Evolutionary conservation across 805 yeast genomes (phyloP).

Genomic region (Hanseniaspora jakobsenii): DNA sequence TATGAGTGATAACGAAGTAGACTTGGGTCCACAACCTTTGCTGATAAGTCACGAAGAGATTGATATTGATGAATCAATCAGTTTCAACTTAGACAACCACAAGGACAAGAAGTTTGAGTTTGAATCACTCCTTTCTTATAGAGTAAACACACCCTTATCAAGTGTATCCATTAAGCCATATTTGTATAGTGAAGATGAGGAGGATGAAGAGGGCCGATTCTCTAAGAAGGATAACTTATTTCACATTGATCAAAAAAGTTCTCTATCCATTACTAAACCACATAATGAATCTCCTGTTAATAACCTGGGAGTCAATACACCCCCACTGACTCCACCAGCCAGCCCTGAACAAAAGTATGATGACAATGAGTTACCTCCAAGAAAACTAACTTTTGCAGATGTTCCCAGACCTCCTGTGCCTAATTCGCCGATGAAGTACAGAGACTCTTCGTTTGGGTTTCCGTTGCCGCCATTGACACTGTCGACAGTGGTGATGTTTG

Average conservation of each 20-base stretch:
- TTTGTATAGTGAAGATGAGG: neutral
- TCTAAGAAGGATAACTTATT: too few species aligned
- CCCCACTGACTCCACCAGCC: neutral
- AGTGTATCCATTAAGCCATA: neutral
- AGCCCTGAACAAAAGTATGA: conserved; percentile 1
- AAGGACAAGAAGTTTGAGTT: neutral
- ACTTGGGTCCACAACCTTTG: neutral
- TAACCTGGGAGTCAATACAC: too few species aligned
- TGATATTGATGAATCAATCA: neutral
- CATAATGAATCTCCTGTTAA: too few species aligned
- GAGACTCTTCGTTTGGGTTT: conserved; percentile 79
- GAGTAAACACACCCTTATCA: neutral
- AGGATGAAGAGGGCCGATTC: neutral
- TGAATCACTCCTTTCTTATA: neutral
- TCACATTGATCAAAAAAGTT: too few species aligned
- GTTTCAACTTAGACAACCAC: too few species aligned
- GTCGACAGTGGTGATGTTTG: conserved; percentile 68
- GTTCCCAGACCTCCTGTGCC: conserved; percentile 33
- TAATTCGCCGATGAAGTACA: conserved; percentile 45
- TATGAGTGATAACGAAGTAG: conserved; percentile 9
- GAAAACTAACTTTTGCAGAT: conserved; percentile 29
- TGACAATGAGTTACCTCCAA: conserved; percentile 22
- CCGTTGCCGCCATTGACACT: conserved; percentile 72
- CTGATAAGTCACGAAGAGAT: neutral
- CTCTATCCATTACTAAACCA: too few species aligned